These are phyloP conservation scores for Globisporangium middletonii DNA, from an alignment of 352 stramenopile genomes.

Conservation along the genomic window DNA sequence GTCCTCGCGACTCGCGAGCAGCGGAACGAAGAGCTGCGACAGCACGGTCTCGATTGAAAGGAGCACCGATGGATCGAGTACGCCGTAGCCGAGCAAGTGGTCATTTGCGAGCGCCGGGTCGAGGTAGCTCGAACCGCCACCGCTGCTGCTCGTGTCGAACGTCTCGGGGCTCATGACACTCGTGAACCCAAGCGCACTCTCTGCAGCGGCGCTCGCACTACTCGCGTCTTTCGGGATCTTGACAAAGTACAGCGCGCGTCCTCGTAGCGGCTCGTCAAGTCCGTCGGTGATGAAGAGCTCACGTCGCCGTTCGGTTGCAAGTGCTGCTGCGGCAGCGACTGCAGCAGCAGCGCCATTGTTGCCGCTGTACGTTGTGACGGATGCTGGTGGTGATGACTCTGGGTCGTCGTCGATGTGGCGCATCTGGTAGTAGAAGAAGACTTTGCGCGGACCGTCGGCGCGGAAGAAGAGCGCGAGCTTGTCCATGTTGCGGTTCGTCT, in stretches of 20 bases:
- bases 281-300: conserved; percentile 85
- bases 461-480: conserved; percentile 68
- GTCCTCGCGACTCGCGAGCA: conserved; percentile 32
- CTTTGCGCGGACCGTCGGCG: conserved; percentile 49
- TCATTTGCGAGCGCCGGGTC: conserved; percentile 67
- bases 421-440: conserved; percentile 80
- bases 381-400: not conserved
- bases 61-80: conserved; percentile 64
- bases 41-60: conserved; percentile 67
- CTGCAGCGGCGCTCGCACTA: not conserved
- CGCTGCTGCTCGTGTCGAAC: conserved; percentile 4
- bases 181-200: conserved; percentile 3
- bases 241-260: conserved; percentile 70
- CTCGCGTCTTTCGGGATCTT: conserved; percentile 36
- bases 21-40: conserved; percentile 64
- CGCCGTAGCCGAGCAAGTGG: conserved; percentile 58
- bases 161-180: conserved; percentile 12
- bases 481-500: conserved; percentile 77
- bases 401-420: conserved; percentile 16
- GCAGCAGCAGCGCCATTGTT: not conserved
- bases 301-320: conserved; percentile 19
- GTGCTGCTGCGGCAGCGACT: conserved; percentile 8
- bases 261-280: conserved; percentile 54
- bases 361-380: conserved; percentile 1
- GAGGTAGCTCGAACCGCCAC: conserved; percentile 11